These are phyloP conservation scores for Trichocladium antarcticum DNA, from an alignment of 495 filamentous ascomycete species.

Conservation along the genomic window DNA sequence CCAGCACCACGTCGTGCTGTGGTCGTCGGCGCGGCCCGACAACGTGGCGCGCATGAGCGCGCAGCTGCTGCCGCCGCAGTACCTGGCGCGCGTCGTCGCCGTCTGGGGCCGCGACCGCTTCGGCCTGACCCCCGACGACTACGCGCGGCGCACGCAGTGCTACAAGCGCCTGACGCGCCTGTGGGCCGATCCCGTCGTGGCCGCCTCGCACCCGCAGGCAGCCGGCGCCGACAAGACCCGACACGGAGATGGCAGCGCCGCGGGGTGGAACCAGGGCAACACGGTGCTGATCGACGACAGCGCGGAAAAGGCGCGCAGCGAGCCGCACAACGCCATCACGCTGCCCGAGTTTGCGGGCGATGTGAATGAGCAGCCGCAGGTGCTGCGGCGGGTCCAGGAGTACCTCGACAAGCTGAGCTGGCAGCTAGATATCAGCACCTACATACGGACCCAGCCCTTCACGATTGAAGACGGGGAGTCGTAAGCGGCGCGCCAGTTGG, in stretches of 20 bases:
- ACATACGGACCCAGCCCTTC: slow-evolving; percentile 31
- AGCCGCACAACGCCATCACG: slow-evolving; percentile 74
- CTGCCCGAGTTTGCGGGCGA: slow-evolving; percentile 62
- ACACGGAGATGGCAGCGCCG: background rate
- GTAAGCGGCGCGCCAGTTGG: background rate
- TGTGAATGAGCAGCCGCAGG: slow-evolving; percentile 21
- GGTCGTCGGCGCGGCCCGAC: slow-evolving; percentile 67
- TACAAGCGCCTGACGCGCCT: slow-evolving; percentile 72
- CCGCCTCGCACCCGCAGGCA: slow-evolving; percentile 30
- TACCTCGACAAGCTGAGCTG: slow-evolving; percentile 36
- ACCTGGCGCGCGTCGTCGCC: slow-evolving; percentile 45
- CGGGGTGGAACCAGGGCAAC: slow-evolving; percentile 24
- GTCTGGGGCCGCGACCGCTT: slow-evolving; percentile 76
- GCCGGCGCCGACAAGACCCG: no score
- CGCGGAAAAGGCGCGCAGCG: slow-evolving; percentile 59
- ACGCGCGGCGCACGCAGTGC: slow-evolving; percentile 60
- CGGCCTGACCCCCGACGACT: slow-evolving; percentile 51
- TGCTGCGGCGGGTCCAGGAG: slow-evolving; percentile 40
- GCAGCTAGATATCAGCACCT: slow-evolving; percentile 39
- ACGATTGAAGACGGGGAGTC: background rate
- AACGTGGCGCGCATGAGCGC: slow-evolving; percentile 57
- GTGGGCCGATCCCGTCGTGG: slow-evolving; percentile 52
- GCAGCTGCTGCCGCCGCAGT: slow-evolving; percentile 36
- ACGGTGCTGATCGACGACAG: slow-evolving; percentile 86
- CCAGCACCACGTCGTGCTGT: slow-evolving; percentile 70